phyloP scores from a whole-genome alignment of 805 yeast genomes.

The Cyberlindnera nakhonratchasimensis region DNA sequence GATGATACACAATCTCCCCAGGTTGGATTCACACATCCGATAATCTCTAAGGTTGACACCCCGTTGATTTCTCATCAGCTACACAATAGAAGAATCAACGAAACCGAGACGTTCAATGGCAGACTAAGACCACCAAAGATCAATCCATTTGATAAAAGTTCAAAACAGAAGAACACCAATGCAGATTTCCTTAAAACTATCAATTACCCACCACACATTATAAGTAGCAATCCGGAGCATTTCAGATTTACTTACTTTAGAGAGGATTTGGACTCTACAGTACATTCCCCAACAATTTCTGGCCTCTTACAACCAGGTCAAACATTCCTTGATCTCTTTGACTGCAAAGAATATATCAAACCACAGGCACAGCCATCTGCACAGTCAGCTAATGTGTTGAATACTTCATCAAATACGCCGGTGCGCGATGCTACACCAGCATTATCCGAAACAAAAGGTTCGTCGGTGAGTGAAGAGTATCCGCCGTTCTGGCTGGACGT shows the following conservation, averaged over 20 bases:
- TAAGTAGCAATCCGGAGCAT: conserved; percentile 46
- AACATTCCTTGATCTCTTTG: conserved; percentile 59
- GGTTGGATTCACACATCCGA: conserved; percentile 40
- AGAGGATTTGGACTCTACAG: conserved; percentile 83
- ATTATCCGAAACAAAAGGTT: conserved; percentile 12
- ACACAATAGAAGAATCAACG: conserved; percentile 47
- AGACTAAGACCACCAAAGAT: conserved; percentile 71
- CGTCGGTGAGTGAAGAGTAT: conserved; percentile 26
- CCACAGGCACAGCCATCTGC: neutral
- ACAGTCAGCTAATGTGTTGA: neutral
- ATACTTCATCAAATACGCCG: conserved; percentile 10
- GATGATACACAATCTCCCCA: conserved; percentile 22
- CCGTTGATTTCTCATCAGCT: conserved; percentile 17
- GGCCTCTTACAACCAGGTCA: conserved; percentile 68
- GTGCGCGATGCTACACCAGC: conserved; percentile 6
- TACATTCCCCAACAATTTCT: conserved; percentile 84
- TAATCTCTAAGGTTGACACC: conserved; percentile 39
- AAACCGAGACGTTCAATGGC: conserved; percentile 54
- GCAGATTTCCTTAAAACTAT: conserved; percentile 25
- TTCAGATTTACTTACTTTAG: conserved; percentile 89
- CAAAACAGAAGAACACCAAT: conserved; percentile 10
- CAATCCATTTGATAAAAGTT: conserved; percentile 65
- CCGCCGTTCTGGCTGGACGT: conserved; percentile 93
- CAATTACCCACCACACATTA: conserved; percentile 42
- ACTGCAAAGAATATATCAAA: conserved; percentile 35